Evolutionary conservation across 2,329 filamentous ascomycete species (phyloP), one percentile per base, ranked within the genome.

Genomic region (Corynespora cassiicola): DNA sequence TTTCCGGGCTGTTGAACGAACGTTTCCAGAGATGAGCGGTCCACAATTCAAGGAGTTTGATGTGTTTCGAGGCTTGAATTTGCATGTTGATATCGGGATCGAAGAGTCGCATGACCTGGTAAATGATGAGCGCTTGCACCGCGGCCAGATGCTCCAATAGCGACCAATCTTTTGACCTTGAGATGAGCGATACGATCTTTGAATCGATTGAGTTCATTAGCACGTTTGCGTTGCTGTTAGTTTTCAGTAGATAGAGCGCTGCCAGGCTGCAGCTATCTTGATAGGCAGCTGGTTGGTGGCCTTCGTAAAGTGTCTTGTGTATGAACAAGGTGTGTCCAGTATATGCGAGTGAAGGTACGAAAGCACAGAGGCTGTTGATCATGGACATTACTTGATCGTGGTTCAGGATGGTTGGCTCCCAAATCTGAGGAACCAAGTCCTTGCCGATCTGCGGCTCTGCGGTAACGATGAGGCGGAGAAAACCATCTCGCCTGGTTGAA

Each of bases 21-120:
- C 58, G 54, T 31, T 59, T 61, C 57, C 54, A 61, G 11, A 63
- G 54, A n/a, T 46, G 39, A 4, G 58, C 54, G 7, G 54, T 40
- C 61, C 61, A 63, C 8, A 42, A 16, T 19, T 57, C 54, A 9
- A 63, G 49, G n/a, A 65, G 43, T 4, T 11, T 16, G 17, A 55
- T 55, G 9, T 61, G 53, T 17, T 42, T 46, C 9, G 42, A 41
- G 4, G 54, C 58, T 3, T 36, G 14, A 2, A 12, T 30, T 29
- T 56, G 55, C 3, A 47, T 40, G 5, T 35, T 28, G 1, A 63
- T 31, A 6, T 41, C 42, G 2, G 54, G 40, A 26, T 63, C 58
- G 43, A 61, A 63, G 7, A 65, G 49, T 11, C 54, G 54, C 8
- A 63, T 62, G 26, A 56, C 50, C 33, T 65, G 61, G 33, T 65